Percentiles rank a stretch among this genome's conserved stretches.
Conservation (phyloP, 2,329 filamentous ascomycete species). For the Xylariaceae sp. region DNA sequence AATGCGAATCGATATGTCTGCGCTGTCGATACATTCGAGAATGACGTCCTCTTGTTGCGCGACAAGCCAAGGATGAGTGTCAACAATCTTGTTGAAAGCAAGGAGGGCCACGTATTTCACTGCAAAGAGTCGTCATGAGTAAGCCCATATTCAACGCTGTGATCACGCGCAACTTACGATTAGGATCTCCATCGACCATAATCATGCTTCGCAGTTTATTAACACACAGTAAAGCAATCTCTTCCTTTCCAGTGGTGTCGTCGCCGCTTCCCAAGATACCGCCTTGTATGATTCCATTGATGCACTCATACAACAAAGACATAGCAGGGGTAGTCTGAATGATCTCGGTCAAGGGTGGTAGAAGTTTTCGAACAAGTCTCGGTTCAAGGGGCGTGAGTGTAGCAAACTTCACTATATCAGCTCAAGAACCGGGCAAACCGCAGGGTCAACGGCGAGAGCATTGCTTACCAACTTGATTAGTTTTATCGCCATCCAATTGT, state of each 20-base stretch:
- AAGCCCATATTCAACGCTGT: constrained; percentile 5
- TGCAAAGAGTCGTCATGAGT: constrained; percentile 34
- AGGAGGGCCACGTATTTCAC: constrained; percentile 96
- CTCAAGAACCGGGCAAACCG: not conserved
- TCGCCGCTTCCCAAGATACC: constrained; percentile 83
- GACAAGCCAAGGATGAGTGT: constrained; percentile 82
- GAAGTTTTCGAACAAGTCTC: constrained; percentile 80
- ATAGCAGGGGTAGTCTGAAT: constrained; percentile 94
- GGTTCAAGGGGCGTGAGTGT: constrained; percentile 90
- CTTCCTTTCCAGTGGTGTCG: constrained; percentile 75
- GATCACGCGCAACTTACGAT: constrained; percentile 55
- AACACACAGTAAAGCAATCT: constrained; percentile 88
- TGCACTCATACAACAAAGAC: constrained; percentile 97
- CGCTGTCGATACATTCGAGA: constrained; percentile 89
- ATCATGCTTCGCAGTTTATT: constrained; percentile 92
- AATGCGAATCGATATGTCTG: constrained; percentile 91
- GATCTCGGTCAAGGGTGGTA: constrained; percentile 85
- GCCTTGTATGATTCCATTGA: constrained; percentile 96
- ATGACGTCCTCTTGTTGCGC: constrained; percentile 94
- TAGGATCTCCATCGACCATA: constrained; percentile 86
- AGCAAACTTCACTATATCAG: constrained; percentile 63
- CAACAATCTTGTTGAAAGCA: constrained; percentile 91
- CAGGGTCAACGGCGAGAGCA: not conserved
- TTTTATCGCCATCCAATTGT: constrained; percentile 99
- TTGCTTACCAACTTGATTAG: constrained; percentile 81